A percentile compares a stretch with the other conserved stretches of the same genome.
Conservation (phyloP, 1,284 basidiomycete species). For the Mixia osmundae region DNA sequence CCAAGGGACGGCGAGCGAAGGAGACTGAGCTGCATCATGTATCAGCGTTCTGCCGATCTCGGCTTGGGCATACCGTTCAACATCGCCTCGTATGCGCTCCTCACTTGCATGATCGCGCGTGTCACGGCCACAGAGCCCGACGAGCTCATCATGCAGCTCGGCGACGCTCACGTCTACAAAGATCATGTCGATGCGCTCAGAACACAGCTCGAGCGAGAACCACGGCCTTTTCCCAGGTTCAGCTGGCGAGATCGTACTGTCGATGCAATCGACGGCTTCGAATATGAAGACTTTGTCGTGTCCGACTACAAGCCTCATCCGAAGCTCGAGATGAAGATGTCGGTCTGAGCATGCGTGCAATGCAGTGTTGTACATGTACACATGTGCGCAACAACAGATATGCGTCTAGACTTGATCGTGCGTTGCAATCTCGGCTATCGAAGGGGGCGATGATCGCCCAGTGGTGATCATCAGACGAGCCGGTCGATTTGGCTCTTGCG, state of each 20-base stretch:
- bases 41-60: slow-evolving; percentile 87
- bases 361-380: too few relatives aligned
- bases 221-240: slow-evolving; percentile 61
- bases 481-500: too few relatives aligned
- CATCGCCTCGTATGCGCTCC: slow-evolving; percentile 86
- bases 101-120: slow-evolving; percentile 88
- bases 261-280: slow-evolving; percentile 59
- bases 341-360: too few relatives aligned
- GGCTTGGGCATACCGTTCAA: slow-evolving; percentile 97
- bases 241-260: slow-evolving; percentile 36
- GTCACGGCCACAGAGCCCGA: slow-evolving; percentile 66
- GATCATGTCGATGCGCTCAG: slow-evolving; percentile 76
- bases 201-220: slow-evolving; percentile 53
- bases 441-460: too few relatives aligned
- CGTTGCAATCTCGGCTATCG: too few relatives aligned
- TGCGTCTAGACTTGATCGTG: too few relatives aligned
- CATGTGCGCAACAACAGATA: too few relatives aligned
- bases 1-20: slow-evolving; percentile 27
- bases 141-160: slow-evolving; percentile 78
- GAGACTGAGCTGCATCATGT: slow-evolving; percentile 87
- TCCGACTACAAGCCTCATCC: slow-evolving; percentile 68
- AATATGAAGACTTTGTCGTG: slow-evolving; percentile 54
- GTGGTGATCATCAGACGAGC: too few relatives aligned
- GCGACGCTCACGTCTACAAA: slow-evolving; percentile 86
- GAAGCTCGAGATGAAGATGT: slow-evolving; percentile 93